Evolutionary conservation across 805 yeast genomes (phyloP), one percentile per base, ranked within the genome.

Genomic region (Starmera pachycereana): DNA sequence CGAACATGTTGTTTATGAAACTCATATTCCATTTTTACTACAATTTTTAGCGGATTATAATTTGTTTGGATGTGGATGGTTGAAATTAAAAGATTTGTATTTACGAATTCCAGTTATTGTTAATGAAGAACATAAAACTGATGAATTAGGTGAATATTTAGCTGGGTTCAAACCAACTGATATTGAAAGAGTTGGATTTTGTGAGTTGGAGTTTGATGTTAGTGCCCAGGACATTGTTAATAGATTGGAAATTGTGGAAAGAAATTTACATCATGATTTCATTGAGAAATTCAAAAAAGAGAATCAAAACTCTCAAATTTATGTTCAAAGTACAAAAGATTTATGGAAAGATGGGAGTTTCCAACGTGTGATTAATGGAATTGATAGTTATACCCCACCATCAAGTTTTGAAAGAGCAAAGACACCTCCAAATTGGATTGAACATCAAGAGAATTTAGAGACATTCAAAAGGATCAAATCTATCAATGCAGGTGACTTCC

Each of bases 31-130:
- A 0, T 81, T 67, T 49, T 53, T 74, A 1, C 57, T 86, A 7
- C 97, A 92, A 53, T 87, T 90, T 52, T 57, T 86, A 25, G 68
- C 83, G 0, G 98, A 92, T 54, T 87, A 71, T 59, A 89, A 90
- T 53, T 58, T 90, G 28, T 85, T 71, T 53, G 94, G 96, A 1
- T 85, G 96, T 57, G 78, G 80, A 6, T 85, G 95, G 90, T 44
- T 89, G 18, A 61, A 69, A 13, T 41, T 80, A 1, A 50, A 55
- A 3, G 47, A 61, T 4, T 60, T 72, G 19, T 71, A 61, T 45
- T 81, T 82, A 55, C 56, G 96, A 39, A 52, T 62, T 4, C 92
- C 94, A 0, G 49, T 78, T 8, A 40, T 72, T 7, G 58, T 54
- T 35, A 44, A 64, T 42, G 59, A 60, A 12, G 37, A 55, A 11